phyloP scores from a whole-genome alignment of 371 early-diverging fungal species.

The Mucor sp. region DNA sequence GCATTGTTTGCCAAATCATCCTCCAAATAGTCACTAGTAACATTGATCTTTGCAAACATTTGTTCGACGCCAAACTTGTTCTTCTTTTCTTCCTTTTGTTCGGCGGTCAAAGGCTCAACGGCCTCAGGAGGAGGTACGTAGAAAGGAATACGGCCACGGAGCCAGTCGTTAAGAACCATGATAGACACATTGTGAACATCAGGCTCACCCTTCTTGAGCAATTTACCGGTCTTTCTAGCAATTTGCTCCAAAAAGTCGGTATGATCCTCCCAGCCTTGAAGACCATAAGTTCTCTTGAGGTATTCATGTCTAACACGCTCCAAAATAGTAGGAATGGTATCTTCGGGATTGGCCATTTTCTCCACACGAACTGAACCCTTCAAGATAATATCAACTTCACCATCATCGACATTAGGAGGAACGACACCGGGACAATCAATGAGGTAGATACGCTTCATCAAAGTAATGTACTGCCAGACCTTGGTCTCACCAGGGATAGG shows the following conservation, averaged over 20 bases:
- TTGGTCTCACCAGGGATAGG: constrained; percentile 99
- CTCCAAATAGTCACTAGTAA: constrained; percentile 73
- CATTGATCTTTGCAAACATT: constrained; percentile 82
- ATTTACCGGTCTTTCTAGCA: constrained; percentile 89
- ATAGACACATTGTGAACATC: constrained; percentile 94
- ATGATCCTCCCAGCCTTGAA: constrained; percentile 82
- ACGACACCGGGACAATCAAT: constrained; percentile 99
- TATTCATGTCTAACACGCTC: constrained; percentile 88
- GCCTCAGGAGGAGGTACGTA: constrained; percentile 84
- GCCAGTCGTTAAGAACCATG: constrained; percentile 99
- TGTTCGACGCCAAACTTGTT: constrained; percentile 70
- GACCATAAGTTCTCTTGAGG: constrained; percentile 87
- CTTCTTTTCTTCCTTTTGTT: constrained; percentile 39
- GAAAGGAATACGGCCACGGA: constrained; percentile 98
- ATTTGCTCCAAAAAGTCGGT: constrained; percentile 92
- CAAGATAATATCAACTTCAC: constrained; percentile 95
- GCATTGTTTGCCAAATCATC: constrained; percentile 76
- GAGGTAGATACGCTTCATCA: constrained; percentile 98
- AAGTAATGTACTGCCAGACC: constrained; percentile 99
- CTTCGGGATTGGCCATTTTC: constrained; percentile 93
- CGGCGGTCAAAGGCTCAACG: constrained; percentile 31
- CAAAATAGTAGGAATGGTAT: constrained; percentile 89
- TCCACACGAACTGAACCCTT: constrained; percentile 99
- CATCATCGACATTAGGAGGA: constrained; percentile 83
- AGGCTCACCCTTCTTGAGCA: constrained; percentile 97